A percentile compares a stretch with the other conserved stretches of the same genome.
Evolutionary conservation across 352 stramenopile genomes (phyloP).

Genomic region (Globisporangium parvum): DNA sequence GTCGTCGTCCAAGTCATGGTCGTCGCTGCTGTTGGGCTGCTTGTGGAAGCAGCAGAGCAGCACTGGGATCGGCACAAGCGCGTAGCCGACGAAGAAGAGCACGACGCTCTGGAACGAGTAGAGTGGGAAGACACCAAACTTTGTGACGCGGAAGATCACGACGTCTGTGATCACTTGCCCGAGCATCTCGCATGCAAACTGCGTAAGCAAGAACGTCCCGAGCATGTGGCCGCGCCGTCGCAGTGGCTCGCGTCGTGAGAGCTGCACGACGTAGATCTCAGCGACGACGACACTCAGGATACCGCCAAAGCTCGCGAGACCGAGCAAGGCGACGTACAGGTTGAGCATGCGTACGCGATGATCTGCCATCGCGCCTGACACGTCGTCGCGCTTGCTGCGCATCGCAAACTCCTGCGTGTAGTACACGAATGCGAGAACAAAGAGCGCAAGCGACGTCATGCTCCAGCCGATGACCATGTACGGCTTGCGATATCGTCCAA

Average conservation of each 20-base stretch:
- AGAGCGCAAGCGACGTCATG: constrained; percentile 33
- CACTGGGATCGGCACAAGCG: constrained; percentile 32
- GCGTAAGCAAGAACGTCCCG: constrained; percentile 42
- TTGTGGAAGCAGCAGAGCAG: constrained; percentile 38
- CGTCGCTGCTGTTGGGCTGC: constrained; percentile 4
- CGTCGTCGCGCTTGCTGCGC: constrained; percentile 15
- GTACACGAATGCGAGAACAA: constrained; percentile 47
- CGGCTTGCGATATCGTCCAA: constrained; percentile 38
- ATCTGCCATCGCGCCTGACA: not conserved
- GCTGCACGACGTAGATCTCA: constrained; percentile 51
- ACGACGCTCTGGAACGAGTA: constrained; percentile 37
- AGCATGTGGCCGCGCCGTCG: constrained; percentile 26
- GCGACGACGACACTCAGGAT: constrained; percentile 41
- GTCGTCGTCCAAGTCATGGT: not conserved
- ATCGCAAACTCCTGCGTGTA: constrained; percentile 43
- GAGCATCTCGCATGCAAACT: constrained; percentile 40
- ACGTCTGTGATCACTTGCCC: constrained; percentile 41
- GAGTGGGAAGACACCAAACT: constrained; percentile 32
- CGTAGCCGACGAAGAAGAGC: constrained; percentile 44
- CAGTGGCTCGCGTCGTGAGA: constrained; percentile 42
- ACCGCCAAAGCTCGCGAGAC: constrained; percentile 41
- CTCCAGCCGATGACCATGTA: constrained; percentile 54
- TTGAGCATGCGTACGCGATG: constrained; percentile 28
- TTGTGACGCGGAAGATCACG: constrained; percentile 45
- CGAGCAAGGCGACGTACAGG: constrained; percentile 34